Conservation (phyloP, 202 grass and related monocot species). For the Brachypodium distachyon region DNA sequence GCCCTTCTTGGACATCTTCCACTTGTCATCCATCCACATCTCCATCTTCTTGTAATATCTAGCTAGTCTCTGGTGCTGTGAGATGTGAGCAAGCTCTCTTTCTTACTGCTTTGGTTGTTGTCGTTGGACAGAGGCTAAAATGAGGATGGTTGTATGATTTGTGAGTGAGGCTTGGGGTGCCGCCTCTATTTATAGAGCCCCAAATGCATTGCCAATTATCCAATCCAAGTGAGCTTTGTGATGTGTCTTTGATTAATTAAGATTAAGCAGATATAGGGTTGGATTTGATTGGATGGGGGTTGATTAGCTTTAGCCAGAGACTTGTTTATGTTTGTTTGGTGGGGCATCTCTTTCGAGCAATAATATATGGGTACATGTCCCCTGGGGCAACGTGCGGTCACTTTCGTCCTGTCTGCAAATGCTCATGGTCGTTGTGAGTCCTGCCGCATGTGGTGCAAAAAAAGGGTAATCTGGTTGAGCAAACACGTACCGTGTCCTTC, state of each 20-base stretch:
- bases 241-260: no score
- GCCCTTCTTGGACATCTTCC: conserved; percentile 41
- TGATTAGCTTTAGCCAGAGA: neutral
- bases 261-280: no score
- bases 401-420: conserved; percentile 9
- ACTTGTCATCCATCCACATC: conserved; percentile 41
- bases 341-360: conserved; percentile 27
- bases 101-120: neutral
- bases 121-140: no score
- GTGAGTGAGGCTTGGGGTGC: neutral
- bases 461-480: no score
- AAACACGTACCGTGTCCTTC: no score
- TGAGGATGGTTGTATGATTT: neutral
- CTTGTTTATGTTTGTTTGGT: conserved; percentile 11
- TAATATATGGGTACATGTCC: conserved; percentile 31
- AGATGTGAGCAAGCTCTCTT: neutral
- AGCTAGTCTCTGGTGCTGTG: neutral
- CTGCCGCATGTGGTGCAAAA: neutral
- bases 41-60: conserved; percentile 26
- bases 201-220: no score
- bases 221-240: neutral
- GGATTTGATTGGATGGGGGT: conserved; percentile 12
- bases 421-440: no score
- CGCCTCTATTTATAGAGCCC: conserved; percentile 24
- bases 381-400: neutral